Percentiles rank a stretch among this genome's conserved stretches.
Evolutionary conservation across 2,329 filamentous ascomycete species (phyloP).

Genomic region (Allantophomopsis cytisporea): DNA sequence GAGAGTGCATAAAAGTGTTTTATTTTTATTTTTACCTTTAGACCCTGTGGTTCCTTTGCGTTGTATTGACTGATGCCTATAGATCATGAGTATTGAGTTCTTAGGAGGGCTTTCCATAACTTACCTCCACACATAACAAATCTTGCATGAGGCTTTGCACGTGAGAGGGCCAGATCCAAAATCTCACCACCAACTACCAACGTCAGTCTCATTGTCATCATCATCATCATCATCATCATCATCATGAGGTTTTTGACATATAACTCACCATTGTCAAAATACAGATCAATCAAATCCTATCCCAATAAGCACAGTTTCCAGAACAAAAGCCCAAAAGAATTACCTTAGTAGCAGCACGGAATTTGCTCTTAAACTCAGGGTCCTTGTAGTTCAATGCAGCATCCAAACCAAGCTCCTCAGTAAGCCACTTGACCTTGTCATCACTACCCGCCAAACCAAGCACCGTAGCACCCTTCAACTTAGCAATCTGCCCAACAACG

Average conservation of each 20-base stretch:
- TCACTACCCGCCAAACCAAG: constrained; percentile 54
- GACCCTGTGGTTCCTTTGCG: constrained; percentile 36
- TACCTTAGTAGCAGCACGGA: constrained; percentile 19
- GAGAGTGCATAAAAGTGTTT: neutral
- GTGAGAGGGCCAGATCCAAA: constrained; percentile 47
- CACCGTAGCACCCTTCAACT: constrained; percentile 47
- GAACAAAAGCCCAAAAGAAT: neutral
- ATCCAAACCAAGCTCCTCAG: constrained; percentile 53
- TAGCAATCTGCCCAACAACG: constrained; percentile 67
- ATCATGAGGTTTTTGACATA: neutral
- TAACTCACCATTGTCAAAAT: constrained; percentile 46
- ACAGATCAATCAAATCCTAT: constrained; percentile 48
- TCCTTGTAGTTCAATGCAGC: constrained; percentile 58
- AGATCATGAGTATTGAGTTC: neutral
- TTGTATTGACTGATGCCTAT: constrained; percentile 55
- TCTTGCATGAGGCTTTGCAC: constrained; percentile 47
- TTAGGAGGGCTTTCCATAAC: constrained; percentile 7
- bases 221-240: too few species aligned
- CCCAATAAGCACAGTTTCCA: constrained; percentile 3
- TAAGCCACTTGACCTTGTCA: constrained; percentile 55
- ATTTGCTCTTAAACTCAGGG: constrained; percentile 41
- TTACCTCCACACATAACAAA: constrained; percentile 56
- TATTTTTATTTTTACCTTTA: constrained; percentile 29
- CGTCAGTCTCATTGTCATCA: neutral
- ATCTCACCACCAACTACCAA: constrained; percentile 50